Percentiles rank a stretch among this genome's conserved stretches.
Conservation (phyloP, 1,284 basidiomycete genomes). For the Puccinia polysora region DNA sequence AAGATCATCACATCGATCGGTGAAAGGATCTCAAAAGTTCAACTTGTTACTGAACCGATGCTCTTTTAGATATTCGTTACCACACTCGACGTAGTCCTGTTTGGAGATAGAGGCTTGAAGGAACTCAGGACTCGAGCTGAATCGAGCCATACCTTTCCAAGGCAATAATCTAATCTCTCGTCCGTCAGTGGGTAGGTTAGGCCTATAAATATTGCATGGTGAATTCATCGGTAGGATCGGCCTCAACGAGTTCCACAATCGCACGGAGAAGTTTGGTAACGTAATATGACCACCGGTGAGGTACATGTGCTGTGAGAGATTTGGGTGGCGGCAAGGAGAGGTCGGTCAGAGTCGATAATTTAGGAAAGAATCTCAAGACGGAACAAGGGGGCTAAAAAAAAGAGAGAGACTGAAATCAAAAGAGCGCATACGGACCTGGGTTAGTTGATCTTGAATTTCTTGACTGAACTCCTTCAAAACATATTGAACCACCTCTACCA, state of each 20-base stretch:
- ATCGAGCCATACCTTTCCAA: conserved; percentile 87
- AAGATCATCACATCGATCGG: too few relatives aligned
- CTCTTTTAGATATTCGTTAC: conserved; percentile 61
- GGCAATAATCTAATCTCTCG: conserved; percentile 69
- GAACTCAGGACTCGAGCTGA: conserved; percentile 65
- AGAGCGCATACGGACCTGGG: conserved; percentile 57
- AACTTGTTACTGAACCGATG: conserved; percentile 31
- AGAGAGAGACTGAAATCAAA: too few relatives aligned
- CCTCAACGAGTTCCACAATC: conserved; percentile 67
- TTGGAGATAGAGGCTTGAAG: conserved; percentile 62
- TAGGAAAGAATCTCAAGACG: conserved; percentile 47
- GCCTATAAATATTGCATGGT: conserved; percentile 62
- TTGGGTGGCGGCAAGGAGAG: conserved; percentile 45
- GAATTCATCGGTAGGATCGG: conserved; percentile 77
- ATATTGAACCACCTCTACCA: conserved; percentile 83
- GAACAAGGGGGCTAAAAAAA: neutral
- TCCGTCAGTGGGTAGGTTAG: conserved; percentile 49
- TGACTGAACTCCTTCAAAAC: conserved; percentile 75
- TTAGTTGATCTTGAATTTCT: conserved; percentile 63
- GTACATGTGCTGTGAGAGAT: conserved; percentile 69
- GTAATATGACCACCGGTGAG: conserved; percentile 76
- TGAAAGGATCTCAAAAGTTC: conserved; percentile 13
- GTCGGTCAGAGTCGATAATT: neutral
- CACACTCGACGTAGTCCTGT: conserved; percentile 85
- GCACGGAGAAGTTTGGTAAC: conserved; percentile 66